Conservation (phyloP, 108 stramenopile species). For the Skeletonema grethae region DNA sequence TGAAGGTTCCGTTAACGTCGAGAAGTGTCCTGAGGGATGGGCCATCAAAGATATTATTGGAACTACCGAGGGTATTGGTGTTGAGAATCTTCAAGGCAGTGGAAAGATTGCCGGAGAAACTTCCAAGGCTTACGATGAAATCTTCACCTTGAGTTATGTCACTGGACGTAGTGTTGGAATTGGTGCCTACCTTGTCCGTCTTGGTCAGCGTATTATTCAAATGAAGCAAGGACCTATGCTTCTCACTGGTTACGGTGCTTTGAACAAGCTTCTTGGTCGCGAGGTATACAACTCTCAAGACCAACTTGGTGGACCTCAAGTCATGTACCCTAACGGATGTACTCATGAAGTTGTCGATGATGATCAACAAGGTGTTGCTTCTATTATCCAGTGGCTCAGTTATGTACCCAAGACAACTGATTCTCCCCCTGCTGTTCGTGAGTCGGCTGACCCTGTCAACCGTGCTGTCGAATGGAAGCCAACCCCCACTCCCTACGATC, state of each 20-base stretch:
- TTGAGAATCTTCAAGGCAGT: constrained; percentile 97
- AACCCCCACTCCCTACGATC: constrained; percentile 96
- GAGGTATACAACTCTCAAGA: constrained; percentile 97
- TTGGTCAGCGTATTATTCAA: constrained; percentile 93
- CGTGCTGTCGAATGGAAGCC: constrained; percentile 86
- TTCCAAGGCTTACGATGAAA: constrained; percentile 94
- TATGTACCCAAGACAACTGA: constrained; percentile 93
- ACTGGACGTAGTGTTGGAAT: constrained; percentile 96
- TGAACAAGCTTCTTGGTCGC: constrained; percentile 98
- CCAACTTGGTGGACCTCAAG: constrained; percentile 97
- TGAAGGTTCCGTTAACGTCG: constrained; percentile 86
- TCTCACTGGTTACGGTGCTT: constrained; percentile 92
- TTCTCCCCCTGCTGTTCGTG: constrained; percentile 68
- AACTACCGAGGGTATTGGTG: constrained; percentile 93
- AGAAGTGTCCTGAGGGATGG: constrained; percentile 87
- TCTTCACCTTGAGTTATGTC: constrained; percentile 96
- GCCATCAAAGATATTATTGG: constrained; percentile 95
- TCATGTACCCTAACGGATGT: constrained; percentile 98
- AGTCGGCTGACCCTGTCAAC: constrained; percentile 86
- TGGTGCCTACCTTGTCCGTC: constrained; percentile 93
- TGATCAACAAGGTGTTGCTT: constrained; percentile 91
- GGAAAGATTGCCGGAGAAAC: constrained; percentile 99
- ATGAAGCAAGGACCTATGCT: constrained; percentile 93
- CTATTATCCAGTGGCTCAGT: constrained; percentile 93
- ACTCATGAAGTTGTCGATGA: constrained; percentile 91